Conservation (phyloP, 352 stramenopile genomes). For the Phytophthora quininea region DNA sequence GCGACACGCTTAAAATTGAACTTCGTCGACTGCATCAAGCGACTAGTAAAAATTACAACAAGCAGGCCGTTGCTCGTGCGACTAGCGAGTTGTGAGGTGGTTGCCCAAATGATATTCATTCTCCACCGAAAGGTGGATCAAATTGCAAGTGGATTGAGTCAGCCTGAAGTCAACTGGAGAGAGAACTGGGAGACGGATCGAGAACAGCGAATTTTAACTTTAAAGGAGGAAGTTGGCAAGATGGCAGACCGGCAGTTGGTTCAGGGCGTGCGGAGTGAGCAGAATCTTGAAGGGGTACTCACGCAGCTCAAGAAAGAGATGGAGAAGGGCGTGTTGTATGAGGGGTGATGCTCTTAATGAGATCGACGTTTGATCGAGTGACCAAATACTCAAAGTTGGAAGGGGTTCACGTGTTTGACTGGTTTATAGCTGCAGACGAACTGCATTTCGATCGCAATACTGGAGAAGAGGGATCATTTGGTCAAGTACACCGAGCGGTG, state of each 20-base stretch:
- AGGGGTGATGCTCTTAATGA: neutral
- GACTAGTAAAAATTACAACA: neutral
- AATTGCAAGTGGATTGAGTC: neutral
- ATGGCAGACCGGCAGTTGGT: neutral
- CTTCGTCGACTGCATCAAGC: neutral
- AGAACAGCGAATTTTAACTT: neutral
- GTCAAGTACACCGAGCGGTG: neutral
- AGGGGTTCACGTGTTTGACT: neutral
- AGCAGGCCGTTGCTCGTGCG: neutral
- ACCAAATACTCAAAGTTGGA: neutral
- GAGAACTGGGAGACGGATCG: neutral
- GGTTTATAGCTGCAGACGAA: constrained; percentile 1
- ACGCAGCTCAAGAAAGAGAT: neutral
- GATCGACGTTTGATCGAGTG: neutral
- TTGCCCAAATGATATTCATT: neutral
- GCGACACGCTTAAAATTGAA: neutral
- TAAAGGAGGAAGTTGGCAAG: neutral
- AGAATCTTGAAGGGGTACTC: neutral
- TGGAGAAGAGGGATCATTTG: neutral
- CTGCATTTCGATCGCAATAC: neutral
- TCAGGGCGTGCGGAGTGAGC: neutral
- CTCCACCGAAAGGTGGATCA: neutral
- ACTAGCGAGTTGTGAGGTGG: neutral
- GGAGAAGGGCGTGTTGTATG: neutral
- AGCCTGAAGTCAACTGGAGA: neutral